These are phyloP conservation scores for Solanum lycopersicoides DNA, from an alignment of 257 asterid genomes.

Conservation along the genomic window DNA sequence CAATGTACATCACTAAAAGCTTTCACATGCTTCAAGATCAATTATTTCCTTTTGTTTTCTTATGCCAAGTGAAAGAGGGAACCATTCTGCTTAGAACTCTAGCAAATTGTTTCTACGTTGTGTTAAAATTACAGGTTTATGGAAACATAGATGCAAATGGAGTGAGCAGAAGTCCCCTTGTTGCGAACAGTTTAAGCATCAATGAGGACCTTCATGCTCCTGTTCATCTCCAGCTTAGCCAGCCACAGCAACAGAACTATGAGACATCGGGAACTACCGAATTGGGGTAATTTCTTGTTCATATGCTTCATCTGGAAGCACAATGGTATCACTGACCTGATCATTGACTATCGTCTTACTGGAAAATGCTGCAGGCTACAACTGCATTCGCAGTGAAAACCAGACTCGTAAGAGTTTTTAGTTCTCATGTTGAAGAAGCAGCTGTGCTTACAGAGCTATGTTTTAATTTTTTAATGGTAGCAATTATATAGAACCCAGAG, in stretches of 20 bases:
- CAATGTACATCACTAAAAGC: slow-evolving; percentile 1
- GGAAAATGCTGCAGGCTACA: slow-evolving; percentile 27
- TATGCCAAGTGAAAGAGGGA: background rate
- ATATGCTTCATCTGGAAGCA: background rate
- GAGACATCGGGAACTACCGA: slow-evolving; percentile 24
- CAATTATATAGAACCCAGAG: background rate
- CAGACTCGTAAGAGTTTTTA: slow-evolving; percentile 6
- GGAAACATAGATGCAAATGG: slow-evolving; percentile 36
- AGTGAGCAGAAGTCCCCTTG: slow-evolving; percentile 23
- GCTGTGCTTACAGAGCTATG: background rate
- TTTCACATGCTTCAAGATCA: background rate
- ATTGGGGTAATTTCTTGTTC: slow-evolving; percentile 32
- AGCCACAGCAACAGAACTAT: slow-evolving; percentile 48
- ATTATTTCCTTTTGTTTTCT: background rate
- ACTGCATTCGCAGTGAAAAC: slow-evolving; percentile 17
- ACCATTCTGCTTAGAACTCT: background rate
- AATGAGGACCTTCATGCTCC: slow-evolving; percentile 42
- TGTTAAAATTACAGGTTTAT: slow-evolving; percentile 30
- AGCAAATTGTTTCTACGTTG: background rate
- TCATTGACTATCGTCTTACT: slow-evolving; percentile 3
- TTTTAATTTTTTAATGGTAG: slow-evolving; percentile 1
- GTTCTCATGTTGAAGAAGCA: background rate
- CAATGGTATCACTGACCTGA: background rate
- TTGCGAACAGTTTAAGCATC: slow-evolving; percentile 23
- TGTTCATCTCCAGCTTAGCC: slow-evolving; percentile 70